Evolutionary conservation across 73 alveolate species (phyloP).

Genomic region (Paraurostyla sp.): DNA sequence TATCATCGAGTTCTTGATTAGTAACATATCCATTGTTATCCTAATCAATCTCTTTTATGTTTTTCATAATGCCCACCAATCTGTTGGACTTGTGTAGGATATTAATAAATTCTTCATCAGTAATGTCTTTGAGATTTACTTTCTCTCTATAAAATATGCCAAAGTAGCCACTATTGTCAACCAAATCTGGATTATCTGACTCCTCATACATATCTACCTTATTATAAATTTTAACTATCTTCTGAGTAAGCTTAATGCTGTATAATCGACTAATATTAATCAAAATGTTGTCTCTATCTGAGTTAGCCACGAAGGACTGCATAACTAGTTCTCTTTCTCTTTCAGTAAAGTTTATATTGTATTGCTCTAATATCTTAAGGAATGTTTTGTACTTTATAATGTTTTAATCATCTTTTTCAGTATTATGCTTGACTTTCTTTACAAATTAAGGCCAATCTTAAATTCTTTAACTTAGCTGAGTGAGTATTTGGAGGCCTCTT

Average conservation of each 20-base stretch:
- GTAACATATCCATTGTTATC: constrained; percentile 73
- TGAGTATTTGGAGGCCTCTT: not conserved
- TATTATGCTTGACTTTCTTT: not conserved
- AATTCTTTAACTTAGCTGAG: not conserved
- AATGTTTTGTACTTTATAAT: not conserved
- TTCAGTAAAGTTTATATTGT: not conserved
- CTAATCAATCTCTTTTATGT: constrained; percentile 62
- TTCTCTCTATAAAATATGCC: constrained; percentile 42
- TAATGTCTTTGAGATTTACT: not conserved
- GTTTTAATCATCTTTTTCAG: constrained; percentile 30
- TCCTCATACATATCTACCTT: constrained; percentile 58
- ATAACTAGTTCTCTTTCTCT: constrained; percentile 21
- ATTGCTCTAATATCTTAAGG: constrained; percentile 14
- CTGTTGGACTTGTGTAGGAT: not conserved
- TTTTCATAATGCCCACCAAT: constrained; percentile 44
- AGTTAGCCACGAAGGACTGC: constrained; percentile 45
- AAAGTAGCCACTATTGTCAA: constrained; percentile 56
- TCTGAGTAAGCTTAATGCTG: not conserved
- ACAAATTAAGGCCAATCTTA: not conserved
- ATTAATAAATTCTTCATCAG: not conserved
- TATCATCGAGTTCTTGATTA: constrained; percentile 56
- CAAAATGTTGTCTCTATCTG: not conserved
- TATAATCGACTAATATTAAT: not conserved
- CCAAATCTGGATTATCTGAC: constrained; percentile 45
- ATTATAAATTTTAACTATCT: constrained; percentile 25